Conservation (phyloP, 164 flowering plant genomes). For the Santalum album region DNA sequence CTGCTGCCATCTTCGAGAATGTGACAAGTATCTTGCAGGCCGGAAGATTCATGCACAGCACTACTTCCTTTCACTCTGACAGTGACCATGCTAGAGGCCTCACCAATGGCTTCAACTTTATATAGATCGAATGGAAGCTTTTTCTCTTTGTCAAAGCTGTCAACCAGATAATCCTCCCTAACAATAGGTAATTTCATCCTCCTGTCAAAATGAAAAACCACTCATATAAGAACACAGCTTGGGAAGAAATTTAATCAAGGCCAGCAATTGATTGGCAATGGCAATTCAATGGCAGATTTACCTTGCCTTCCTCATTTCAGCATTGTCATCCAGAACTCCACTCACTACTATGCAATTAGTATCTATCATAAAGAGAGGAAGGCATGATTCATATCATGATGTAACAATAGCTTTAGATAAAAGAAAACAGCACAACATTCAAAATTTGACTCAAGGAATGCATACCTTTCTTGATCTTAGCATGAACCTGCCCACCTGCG, state of each 20-base stretch:
- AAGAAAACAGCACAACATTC: not conserved
- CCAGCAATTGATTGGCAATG: conserved; percentile 8
- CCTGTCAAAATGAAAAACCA: conserved; percentile 33
- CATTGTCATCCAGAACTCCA: conserved; percentile 35
- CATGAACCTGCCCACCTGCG: conserved; percentile 66
- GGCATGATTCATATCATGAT: not conserved
- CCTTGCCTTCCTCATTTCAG: conserved; percentile 82
- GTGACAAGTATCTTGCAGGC: conserved; percentile 87
- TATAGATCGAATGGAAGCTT: conserved; percentile 73
- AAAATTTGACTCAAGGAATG: conserved; percentile 1
- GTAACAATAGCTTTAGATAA: not conserved
- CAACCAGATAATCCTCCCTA: conserved; percentile 76
- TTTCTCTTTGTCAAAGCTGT: conserved; percentile 60
- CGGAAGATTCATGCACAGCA: conserved; percentile 92
- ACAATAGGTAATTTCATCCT: conserved; percentile 82
- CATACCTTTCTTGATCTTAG: conserved; percentile 69
- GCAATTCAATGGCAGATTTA: too few relatives aligned
- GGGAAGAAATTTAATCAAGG: conserved; percentile 2
- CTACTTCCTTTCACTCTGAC: conserved; percentile 89
- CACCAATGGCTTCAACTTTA: conserved; percentile 51
- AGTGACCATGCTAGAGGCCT: conserved; percentile 47
- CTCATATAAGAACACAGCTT: not conserved
- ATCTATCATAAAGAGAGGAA: conserved; percentile 31
- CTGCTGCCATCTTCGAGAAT: conserved; percentile 84
- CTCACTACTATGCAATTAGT: conserved; percentile 70